Percentiles rank a stretch among this genome's conserved stretches.
phyloP scores from a whole-genome alignment of 2,329 filamentous ascomycete species.

The Trichophaea hybrida region DNA sequence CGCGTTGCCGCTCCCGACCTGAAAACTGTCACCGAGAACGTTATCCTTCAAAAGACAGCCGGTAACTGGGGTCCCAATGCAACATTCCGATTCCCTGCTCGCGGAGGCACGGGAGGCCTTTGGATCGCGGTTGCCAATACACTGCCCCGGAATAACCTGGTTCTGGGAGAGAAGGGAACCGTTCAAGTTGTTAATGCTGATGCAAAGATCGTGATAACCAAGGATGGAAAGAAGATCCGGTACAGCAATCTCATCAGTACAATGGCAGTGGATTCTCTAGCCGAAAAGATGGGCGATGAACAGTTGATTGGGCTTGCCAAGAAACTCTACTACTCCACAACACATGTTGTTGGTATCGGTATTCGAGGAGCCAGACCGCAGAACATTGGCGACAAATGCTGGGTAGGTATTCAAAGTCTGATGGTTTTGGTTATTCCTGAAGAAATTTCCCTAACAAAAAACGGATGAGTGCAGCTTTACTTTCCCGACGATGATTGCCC shows the following conservation, averaged over 20 bases:
- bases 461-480: constrained; percentile 51
- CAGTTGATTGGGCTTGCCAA: constrained; percentile 73
- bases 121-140: constrained; percentile 96
- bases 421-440: not conserved
- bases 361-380: constrained; percentile 82
- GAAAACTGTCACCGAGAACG: constrained; percentile 85
- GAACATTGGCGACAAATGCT: constrained; percentile 98
- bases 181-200: constrained; percentile 78
- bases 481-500: constrained; percentile 98
- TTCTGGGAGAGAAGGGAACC: constrained; percentile 70
- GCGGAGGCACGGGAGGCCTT: constrained; percentile 92
- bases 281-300: constrained; percentile 73
- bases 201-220: constrained; percentile 66
- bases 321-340: constrained; percentile 89
- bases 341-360: constrained; percentile 93
- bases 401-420: constrained; percentile 41
- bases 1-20: constrained; percentile 92
- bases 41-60: constrained; percentile 88
- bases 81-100: constrained; percentile 94
- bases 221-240: constrained; percentile 72
- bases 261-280: constrained; percentile 86
- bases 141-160: constrained; percentile 77
- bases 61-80: constrained; percentile 97
- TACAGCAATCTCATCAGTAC: constrained; percentile 91
- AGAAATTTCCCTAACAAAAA: not conserved